These are phyloP conservation scores for Beauveria scarabaeidicola DNA, from an alignment of 2,329 filamentous ascomycete species.

Conservation along the genomic window DNA sequence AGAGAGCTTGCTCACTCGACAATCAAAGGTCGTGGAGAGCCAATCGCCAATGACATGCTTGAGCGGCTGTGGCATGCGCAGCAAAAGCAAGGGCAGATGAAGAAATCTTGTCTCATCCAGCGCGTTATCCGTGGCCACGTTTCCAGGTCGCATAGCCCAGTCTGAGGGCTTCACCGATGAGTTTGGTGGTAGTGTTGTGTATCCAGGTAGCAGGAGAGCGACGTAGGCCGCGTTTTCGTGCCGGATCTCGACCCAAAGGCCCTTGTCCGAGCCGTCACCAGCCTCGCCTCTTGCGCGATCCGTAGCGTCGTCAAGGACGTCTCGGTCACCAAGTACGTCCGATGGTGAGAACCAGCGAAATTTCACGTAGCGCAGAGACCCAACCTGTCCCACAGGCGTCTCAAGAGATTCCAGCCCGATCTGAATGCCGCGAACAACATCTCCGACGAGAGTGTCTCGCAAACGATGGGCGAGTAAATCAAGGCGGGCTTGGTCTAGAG, in stretches of 20 bases:
- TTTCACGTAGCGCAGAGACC: constrained; percentile 36
- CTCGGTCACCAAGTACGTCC: constrained; percentile 24
- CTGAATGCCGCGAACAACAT: constrained; percentile 52
- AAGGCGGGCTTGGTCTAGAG: constrained; percentile 31
- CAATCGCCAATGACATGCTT: constrained; percentile 43
- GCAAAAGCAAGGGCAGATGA: constrained; percentile 42
- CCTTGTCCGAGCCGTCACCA: constrained; percentile 20
- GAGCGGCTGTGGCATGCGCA: constrained; percentile 47
- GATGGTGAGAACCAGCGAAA: constrained; percentile 37
- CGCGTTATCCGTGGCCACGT: neutral
- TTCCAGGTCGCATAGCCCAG: constrained; percentile 18
- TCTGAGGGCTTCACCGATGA: constrained; percentile 4
- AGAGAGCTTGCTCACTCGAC: constrained; percentile 41
- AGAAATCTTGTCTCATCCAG: constrained; percentile 22
- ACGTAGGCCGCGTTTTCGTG: constrained; percentile 46
- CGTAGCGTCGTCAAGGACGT: constrained; percentile 13
- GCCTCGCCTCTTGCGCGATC: constrained; percentile 13
- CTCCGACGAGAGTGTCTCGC: constrained; percentile 47
- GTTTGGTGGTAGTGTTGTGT: constrained; percentile 11
- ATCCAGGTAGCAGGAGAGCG: constrained; percentile 40
- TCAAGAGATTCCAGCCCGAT: constrained; percentile 39
- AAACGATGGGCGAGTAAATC: constrained; percentile 37
- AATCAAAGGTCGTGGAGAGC: constrained; percentile 46
- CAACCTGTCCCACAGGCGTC: constrained; percentile 29
- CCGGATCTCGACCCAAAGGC: constrained; percentile 38